phyloP scores from a whole-genome alignment of 2,329 filamentous ascomycete genomes.

The Phialophora chinensis region DNA sequence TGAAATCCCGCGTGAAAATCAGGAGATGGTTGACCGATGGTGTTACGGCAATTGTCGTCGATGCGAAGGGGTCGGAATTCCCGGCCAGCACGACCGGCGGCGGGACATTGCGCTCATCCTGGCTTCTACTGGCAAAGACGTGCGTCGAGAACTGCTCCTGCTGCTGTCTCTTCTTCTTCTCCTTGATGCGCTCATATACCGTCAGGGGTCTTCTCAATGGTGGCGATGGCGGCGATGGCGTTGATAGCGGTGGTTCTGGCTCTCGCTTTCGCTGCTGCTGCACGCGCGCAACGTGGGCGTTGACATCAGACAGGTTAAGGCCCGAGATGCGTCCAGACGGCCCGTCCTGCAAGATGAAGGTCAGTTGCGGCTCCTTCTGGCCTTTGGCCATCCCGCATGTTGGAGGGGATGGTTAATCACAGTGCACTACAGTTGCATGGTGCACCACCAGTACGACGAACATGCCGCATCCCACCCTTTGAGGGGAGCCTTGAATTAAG shows the following conservation, averaged over 20 bases:
- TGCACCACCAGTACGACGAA: neutral
- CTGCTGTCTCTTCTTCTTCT: neutral
- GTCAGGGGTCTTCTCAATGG: neutral
- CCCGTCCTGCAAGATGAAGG: slow-evolving; percentile 10
- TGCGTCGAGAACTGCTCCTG: neutral
- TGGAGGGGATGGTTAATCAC: neutral
- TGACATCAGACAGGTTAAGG: slow-evolving; percentile 11
- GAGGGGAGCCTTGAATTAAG: neutral
- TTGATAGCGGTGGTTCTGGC: neutral
- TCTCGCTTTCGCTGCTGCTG: slow-evolving; percentile 6
- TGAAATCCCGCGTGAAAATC: slow-evolving; percentile 19
- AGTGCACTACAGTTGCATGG: neutral
- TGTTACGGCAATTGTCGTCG: slow-evolving; percentile 10
- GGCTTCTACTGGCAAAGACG: neutral
- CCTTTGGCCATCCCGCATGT: slow-evolving; percentile 1
- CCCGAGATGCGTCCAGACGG: neutral
- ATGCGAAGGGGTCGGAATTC: slow-evolving; percentile 20
- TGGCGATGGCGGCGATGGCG: too few species aligned
- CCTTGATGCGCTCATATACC: neutral
- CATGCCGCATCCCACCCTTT: neutral
- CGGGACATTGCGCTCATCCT: neutral
- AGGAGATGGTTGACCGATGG: slow-evolving; percentile 16
- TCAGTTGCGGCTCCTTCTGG: neutral
- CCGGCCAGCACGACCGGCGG: slow-evolving; percentile 7
- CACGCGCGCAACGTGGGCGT: slow-evolving; percentile 10